Evolutionary conservation across 768 basidiomycete genomes (phyloP), one percentile per base, ranked within the genome.

Genomic region (Termitomyces sp.): DNA sequence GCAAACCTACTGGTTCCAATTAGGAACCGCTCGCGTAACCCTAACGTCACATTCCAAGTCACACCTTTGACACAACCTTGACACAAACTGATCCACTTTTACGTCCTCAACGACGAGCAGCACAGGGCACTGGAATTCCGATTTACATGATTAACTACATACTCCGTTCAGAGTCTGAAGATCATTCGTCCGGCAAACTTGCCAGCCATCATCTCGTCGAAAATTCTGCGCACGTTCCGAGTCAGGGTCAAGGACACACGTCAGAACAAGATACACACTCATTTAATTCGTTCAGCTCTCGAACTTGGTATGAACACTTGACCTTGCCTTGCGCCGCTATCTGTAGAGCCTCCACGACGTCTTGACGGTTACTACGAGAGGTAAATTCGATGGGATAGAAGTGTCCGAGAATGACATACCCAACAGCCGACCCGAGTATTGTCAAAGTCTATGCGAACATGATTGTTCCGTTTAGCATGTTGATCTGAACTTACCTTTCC

Each of bases 321-420:
- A 92, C 86, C 62, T 84, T 85, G 12, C 89, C 90, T 20, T 72
- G 66, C 0, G 84, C 80, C 0, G 88, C 91, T 53, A 93, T 80
- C 2, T 82, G 79, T 20, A 94, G 76, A 1, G 92, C 87, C 68
- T 94, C 91, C n/a, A 78, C 70, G 9, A 85, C 79, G 63, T 94
- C 92, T 70, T 92, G 88, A 39, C 87, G 84, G 70, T 86, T 90
- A 2, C 88, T 85, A 13, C 22, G 10, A 47, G 26, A 12, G 27
- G 57, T 63, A 12, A 62, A 64, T 10, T 39, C 20, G 6, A 32
- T 31, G 12, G 22, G 18, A 36, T 3, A 36, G 18, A 13, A 39
- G 12, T 16, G 46, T 29, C 32, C n/a, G 29, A 36, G 20, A 52
- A n/a, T 20, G 31, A 62, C 67, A 12, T 58, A 75, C 76, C 75